Percentiles rank a stretch among this genome's conserved stretches.
phyloP scores from a whole-genome alignment of 2,329 filamentous ascomycete species.

The Botrytis deweyae region DNA sequence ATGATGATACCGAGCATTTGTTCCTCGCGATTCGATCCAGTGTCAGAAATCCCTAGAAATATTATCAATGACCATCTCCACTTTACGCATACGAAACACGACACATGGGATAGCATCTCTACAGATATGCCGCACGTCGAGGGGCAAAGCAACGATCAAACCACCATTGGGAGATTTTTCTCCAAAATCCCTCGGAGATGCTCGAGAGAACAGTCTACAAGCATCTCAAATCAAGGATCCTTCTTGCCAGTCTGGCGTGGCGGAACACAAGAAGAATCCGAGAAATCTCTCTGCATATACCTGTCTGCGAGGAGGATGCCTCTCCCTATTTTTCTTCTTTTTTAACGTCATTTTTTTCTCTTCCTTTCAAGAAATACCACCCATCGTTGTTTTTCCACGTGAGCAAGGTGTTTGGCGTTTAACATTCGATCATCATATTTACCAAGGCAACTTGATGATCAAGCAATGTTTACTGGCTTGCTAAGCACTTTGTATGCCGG shows the following conservation, averaged over 20 bases:
- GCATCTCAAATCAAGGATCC: background rate
- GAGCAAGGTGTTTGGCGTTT: conserved; percentile 13
- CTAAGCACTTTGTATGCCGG: background rate
- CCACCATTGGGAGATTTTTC: background rate
- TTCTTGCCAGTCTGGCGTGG: background rate
- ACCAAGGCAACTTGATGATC: background rate
- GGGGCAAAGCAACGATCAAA: background rate
- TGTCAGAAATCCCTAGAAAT: background rate
- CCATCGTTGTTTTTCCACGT: conserved; percentile 6
- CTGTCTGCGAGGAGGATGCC: background rate
- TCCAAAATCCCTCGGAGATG: background rate
- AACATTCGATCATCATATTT: background rate
- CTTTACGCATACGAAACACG: background rate
- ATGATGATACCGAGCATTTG: background rate
- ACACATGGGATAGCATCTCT: background rate
- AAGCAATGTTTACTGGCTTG: background rate
- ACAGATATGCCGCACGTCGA: background rate
- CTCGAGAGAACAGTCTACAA: background rate
- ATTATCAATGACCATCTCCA: background rate
- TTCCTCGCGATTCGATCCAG: background rate
- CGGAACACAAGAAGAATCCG: background rate
- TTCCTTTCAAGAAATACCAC: conserved; percentile 9
- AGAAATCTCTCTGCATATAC: background rate
- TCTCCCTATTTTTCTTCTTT: background rate
- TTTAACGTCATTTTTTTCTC: background rate